These are phyloP conservation scores for Rhodamnia argentea DNA, from an alignment of 345 rosid genomes.

Conservation along the genomic window DNA sequence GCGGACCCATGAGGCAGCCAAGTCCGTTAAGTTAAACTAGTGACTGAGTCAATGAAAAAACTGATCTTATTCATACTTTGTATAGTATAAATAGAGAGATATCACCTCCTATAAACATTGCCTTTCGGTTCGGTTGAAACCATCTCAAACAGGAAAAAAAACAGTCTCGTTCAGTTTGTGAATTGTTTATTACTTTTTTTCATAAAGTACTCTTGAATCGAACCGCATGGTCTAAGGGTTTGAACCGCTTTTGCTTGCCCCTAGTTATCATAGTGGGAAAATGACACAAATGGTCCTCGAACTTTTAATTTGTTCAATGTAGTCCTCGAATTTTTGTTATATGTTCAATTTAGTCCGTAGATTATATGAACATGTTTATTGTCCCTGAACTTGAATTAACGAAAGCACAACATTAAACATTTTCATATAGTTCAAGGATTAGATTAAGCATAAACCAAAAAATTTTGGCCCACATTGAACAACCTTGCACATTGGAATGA, in stretches of 20 bases:
- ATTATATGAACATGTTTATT: too few relatives aligned
- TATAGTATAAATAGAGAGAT: neutral
- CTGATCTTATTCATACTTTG: neutral
- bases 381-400: too few relatives aligned
- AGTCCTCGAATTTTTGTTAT: too few relatives aligned
- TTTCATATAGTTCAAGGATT: too few relatives aligned
- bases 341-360: too few relatives aligned
- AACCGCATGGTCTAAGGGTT: neutral
- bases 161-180: neutral
- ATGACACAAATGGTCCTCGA: too few relatives aligned
- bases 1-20: neutral
- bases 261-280: neutral
- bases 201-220: neutral
- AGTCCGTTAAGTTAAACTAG: neutral
- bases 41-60: neutral
- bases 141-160: neutral
- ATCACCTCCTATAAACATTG: neutral
- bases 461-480: too few relatives aligned
- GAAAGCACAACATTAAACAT: too few relatives aligned
- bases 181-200: neutral
- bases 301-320: too few relatives aligned
- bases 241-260: neutral
- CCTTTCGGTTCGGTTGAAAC: neutral
- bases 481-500: too few relatives aligned
- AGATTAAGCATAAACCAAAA: too few relatives aligned